These are phyloP conservation scores for Paramecium octaurelia DNA, from an alignment of 73 alveolate genomes.

Conservation along the genomic window DNA sequence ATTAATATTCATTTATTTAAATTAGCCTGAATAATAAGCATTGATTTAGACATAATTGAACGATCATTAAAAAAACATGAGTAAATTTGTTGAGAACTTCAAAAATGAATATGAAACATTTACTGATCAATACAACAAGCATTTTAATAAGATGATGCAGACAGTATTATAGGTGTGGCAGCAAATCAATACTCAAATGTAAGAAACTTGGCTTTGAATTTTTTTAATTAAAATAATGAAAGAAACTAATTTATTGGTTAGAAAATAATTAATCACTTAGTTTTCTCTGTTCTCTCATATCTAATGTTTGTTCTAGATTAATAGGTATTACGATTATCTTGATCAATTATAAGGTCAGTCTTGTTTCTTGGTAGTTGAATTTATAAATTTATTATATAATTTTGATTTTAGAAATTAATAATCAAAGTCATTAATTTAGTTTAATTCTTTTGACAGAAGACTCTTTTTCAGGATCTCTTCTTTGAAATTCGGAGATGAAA, in stretches of 20 bases:
- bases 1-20: background rate
- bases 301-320: background rate
- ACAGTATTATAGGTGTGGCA: slow-evolving; percentile 1
- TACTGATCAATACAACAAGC: background rate
- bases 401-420: background rate
- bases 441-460: background rate
- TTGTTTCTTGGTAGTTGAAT: no score
- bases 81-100: slow-evolving; percentile 10
- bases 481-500: background rate
- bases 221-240: background rate
- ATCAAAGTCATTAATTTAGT: background rate
- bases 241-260: background rate
- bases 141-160: background rate
- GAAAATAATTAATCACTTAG: background rate
- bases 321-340: no score
- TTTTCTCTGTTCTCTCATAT: background rate
- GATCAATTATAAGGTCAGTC: no score
- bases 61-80: slow-evolving; percentile 14
- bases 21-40: slow-evolving; percentile 1
- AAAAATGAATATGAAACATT: slow-evolving; percentile 19
- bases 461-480: background rate
- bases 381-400: background rate
- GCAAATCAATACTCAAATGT: background rate
- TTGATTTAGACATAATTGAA: slow-evolving; percentile 6
- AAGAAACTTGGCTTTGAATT: slow-evolving; percentile 11